Base-by-base conservation (phyloP, 228 moss, liverwort and hornwort species). In the Sphagnum magellanicum region DNA sequence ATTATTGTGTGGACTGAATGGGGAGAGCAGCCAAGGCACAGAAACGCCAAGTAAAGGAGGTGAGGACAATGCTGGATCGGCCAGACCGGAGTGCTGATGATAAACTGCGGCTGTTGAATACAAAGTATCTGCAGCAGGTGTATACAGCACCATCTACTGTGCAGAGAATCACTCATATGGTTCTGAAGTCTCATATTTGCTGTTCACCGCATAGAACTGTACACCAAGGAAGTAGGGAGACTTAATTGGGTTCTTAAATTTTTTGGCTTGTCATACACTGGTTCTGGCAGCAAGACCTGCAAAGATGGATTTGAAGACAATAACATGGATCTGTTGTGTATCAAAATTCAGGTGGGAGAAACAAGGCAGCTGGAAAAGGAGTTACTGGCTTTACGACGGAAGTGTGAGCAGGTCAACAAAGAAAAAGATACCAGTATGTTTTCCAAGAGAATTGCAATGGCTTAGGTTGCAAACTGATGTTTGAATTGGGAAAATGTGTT, bases 401-500 rank as follows among this genome's bases (percentile, higher is more conserved):
- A 96, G 79, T 87, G 86, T 84, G 92, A 96, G 79, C 96, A 96
- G 79, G 89, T 81, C 74, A 92, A 92, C 77, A 96, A 92, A 80
- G 96, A 96, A 67, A 96, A 92, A 79, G 96, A 96, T 52, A 96
- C 89, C 13, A 80, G 96, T 96, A 84, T 57, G 87, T 83, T 10
- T 13, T n/a, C 17, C 10, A 63, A 46, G 48, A 68, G 55, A 12
- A 12, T 55, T 55, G 8, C 9, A 55, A 8, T 55, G 32, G 32
- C 32, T 32, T 2, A 32, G 32, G 32, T 32, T 3, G 32, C 32
- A 32, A 32, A 3, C 32, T 32, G 32, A 32, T 32, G 32, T 32
- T 3, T 32, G 32, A 32, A 3, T 32, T 32, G 32, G 32, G 32
- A 32, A 32, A 32, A 32, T 55, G 55, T 55, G 55, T 55, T 55